Evolutionary conservation across 2,329 filamentous ascomycete species (phyloP), one percentile per base, ranked within the genome.

Genomic region (Aspergillus quadrilineatus): DNA sequence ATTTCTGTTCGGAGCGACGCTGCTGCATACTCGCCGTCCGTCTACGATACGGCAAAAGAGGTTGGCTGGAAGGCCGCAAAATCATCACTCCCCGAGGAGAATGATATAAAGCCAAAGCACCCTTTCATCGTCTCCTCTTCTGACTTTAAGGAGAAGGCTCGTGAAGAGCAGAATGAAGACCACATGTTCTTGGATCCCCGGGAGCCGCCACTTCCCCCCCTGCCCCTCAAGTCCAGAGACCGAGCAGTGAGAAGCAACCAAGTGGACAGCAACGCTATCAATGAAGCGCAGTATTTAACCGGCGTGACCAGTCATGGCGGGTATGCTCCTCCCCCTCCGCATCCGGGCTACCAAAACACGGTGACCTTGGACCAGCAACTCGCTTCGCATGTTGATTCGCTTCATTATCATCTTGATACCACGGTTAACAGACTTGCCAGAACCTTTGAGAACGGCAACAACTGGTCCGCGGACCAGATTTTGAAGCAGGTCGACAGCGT

Each of bases 301-400:
- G 65, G 53, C 7, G 41, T 55, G 32, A 65, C 64, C 28, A 62
- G 55, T 36, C 57, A 63, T 42, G 65, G 64, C 22, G 64, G 64
- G 9, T 63, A 61, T 41, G 66, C 62, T n/a, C 66, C 66, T 36
- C 50, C 63, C n/a, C 65, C 66, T 8, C 64, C 65, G 9, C 53
- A 63, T 14, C 60, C 60, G 9, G 53, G 46, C 28, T 67, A 67
- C 42, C 63, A 58, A 26, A 66, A 64, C 58, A 67, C 59, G 6
- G 43, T 55, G n/a, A 55, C 61, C 12, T 45, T 67, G 34, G 64
- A 64, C 42, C 59, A 67, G 47, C 63, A 67, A 39, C 52, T 67
- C 14, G 34, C 50, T 6, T 30, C 59, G 2, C 60, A 66, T 37
- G 55, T 58, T 9, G 57, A 61, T 41, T 56, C 61, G 6, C 46